A percentile compares a stretch with the other conserved stretches of the same genome.
Evolutionary conservation across 2,329 filamentous ascomycete genomes (phyloP).

Genomic region (Trichoderma atroviride): DNA sequence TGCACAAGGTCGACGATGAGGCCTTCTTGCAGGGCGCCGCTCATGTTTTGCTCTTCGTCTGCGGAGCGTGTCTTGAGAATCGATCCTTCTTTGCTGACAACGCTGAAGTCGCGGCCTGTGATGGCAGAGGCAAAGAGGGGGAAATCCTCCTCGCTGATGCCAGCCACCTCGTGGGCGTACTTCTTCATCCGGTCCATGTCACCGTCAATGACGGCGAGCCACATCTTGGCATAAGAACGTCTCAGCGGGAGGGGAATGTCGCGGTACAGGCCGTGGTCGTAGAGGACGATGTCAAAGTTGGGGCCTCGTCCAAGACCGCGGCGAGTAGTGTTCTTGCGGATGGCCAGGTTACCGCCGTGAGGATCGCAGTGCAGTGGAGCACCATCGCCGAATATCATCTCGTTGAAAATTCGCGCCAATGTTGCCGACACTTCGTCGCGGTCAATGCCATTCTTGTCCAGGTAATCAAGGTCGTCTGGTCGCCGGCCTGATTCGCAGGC

Average conservation of each 20-base stretch:
- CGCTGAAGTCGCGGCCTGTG: conserved; percentile 85
- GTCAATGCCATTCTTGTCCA: conserved; percentile 85
- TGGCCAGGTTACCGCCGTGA: conserved; percentile 93
- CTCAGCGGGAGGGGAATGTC: conserved; percentile 80
- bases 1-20: conserved; percentile 87
- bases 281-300: conserved; percentile 95
- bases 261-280: conserved; percentile 95
- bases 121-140: conserved; percentile 95
- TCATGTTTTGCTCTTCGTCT: conserved; percentile 85
- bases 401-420: conserved; percentile 91
- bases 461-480: conserved; percentile 83
- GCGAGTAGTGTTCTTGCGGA: conserved; percentile 71
- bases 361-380: conserved; percentile 96
- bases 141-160: conserved; percentile 86
- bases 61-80: conserved; percentile 63
- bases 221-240: conserved; percentile 91
- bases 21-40: conserved; percentile 80
- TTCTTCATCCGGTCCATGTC: conserved; percentile 84
- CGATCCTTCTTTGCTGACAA: conserved; percentile 65
- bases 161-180: conserved; percentile 86
- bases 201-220: conserved; percentile 91
- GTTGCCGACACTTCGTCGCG: conserved; percentile 94
- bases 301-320: conserved; percentile 53
- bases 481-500: conserved; percentile 85
- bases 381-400: conserved; percentile 94